These are phyloP conservation scores for Coemansia sp. DNA, from an alignment of 192 early-diverging fungal species.

Conservation along the genomic window DNA sequence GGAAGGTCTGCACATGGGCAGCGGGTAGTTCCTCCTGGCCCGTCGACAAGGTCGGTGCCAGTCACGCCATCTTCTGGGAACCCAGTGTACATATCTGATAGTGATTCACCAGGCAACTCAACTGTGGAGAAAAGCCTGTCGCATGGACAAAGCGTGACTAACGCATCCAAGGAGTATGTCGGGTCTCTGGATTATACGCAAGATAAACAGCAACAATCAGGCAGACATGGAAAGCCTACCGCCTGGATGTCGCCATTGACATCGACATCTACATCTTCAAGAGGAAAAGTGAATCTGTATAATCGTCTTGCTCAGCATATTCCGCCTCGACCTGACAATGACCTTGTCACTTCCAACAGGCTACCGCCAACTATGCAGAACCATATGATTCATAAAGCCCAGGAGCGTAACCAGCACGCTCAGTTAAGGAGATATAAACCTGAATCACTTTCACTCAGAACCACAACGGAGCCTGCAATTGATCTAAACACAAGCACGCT, in stretches of 20 bases:
- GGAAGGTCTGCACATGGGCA: constrained; percentile 2
- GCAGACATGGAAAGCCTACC: not conserved
- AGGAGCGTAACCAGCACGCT: constrained; percentile 8
- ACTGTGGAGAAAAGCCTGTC: not conserved
- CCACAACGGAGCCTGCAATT: not conserved
- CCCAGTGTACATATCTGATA: constrained; percentile 23
- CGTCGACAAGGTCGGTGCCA: constrained; percentile 32
- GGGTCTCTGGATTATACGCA: constrained; percentile 1
- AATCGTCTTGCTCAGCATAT: constrained; percentile 43
- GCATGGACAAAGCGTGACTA: not conserved
- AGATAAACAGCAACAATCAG: constrained; percentile 5
- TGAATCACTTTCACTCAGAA: constrained; percentile 8
- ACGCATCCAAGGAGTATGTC: not conserved
- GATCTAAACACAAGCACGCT: constrained; percentile 10
- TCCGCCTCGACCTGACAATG: constrained; percentile 16
- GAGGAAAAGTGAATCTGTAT: constrained; percentile 36
- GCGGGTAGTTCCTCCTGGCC: constrained; percentile 21
- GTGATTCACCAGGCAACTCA: constrained; percentile 17
- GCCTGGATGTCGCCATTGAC: not conserved
- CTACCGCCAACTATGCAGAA: not conserved
- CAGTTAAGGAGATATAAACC: constrained; percentile 18
- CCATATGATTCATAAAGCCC: not conserved
- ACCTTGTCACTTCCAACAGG: not conserved
- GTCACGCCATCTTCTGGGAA: constrained; percentile 25
- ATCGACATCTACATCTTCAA: not conserved